Evolutionary conservation across 192 early-diverging fungal genomes (phyloP), one percentile per base, ranked within the genome.

Genomic region (Linnemannia elongata): DNA sequence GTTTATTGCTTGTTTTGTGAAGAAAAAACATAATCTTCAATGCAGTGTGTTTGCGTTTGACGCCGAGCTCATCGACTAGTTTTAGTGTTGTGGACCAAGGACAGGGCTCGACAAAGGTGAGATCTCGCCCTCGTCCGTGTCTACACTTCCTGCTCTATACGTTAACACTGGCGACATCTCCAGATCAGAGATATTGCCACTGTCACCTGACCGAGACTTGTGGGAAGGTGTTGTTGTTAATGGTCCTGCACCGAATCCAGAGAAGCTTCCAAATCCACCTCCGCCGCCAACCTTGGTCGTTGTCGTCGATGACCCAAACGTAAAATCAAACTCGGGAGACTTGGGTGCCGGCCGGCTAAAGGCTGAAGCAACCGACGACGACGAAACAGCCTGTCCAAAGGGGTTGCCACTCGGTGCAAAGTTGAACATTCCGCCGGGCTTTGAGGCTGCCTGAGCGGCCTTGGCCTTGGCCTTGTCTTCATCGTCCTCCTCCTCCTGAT

Each of bases 261-360:
- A 66, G 27, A 66, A 66, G 12, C 27, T 12, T 66, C 60, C 60
- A 33, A 60, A 60, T 60, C 57, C 57, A n/a, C n/a, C 57, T 27
- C 57, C n/a, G 24, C 57, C 9, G n/a, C n/a, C n/a, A 60, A 66
- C 33, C 27, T 27, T 33, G 9, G 30, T 4, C 60, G 27, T 33
- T 0, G n/a, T 60, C 9, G 57, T 60, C 10, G 27, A 33, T 12
- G 60, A 13, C 4, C 60, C 60, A 30, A 66, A 66, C 9, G 60
- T 66, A 66, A 66, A 66, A 30, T 66, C 60, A 66, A 66, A 66
- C 60, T 66, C 60, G 12, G 60, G 60, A 66, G 60, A 66, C 30
- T 66, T 66, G 60, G 60, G 60, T 33, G 60, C 60, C 4, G 60
- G 4, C 27, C 60, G 60, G 60, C 30, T 66, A 66, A 66, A 66